These are phyloP conservation scores for Paramecium sexaurelia DNA, from an alignment of 73 alveolate genomes.

Conservation along the genomic window DNA sequence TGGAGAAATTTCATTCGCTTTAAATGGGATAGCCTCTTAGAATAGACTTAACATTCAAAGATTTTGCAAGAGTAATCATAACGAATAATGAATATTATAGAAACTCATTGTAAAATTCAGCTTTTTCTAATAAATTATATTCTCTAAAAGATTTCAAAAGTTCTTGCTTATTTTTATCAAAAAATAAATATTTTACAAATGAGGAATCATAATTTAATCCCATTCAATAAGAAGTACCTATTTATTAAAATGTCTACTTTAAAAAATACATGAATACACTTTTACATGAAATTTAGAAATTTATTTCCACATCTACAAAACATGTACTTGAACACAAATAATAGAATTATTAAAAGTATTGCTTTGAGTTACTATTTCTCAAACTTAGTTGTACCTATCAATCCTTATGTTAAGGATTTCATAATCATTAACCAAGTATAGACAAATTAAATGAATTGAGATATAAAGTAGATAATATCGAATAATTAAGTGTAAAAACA, in stretches of 20 bases:
- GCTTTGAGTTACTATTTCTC: not conserved
- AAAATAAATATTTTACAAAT: not conserved
- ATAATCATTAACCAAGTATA: not conserved
- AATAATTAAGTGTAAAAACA: not conserved
- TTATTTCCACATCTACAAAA: not conserved
- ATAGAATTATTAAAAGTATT: not conserved
- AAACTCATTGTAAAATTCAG: not conserved
- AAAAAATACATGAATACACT: not conserved
- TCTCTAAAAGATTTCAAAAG: not conserved
- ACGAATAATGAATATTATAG: not conserved
- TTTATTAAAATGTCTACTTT: not conserved
- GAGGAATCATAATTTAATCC: not conserved
- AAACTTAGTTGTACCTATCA: not conserved
- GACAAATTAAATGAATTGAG: not conserved
- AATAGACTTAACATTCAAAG: not conserved
- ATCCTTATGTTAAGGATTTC: not conserved
- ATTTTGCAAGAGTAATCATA: not conserved
- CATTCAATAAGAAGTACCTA: not conserved
- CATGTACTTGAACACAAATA: not conserved
- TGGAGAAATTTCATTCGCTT: not conserved
- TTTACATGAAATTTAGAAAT: not conserved
- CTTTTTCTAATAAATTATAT: conserved; percentile 6
- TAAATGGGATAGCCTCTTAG: not conserved
- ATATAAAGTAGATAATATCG: not conserved
- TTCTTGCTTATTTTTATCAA: not conserved